Conservation (phyloP, 2,329 filamentous ascomycete species). For the Aspergillus aculeatinus region DNA sequence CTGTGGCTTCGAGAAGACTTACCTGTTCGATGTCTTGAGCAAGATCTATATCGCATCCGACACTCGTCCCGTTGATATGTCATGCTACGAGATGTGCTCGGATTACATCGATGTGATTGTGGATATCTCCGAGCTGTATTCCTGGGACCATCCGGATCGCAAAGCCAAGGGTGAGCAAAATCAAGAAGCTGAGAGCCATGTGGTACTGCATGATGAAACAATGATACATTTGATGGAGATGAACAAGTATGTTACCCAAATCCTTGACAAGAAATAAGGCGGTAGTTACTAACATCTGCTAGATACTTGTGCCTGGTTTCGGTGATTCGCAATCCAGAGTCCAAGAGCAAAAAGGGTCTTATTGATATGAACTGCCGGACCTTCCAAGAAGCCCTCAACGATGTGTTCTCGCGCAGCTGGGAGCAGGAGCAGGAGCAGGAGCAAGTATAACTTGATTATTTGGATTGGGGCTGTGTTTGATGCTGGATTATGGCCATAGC, state of each 20-base stretch:
- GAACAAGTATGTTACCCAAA: conserved; percentile 55
- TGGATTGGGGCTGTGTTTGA: background rate
- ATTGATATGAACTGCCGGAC: conserved; percentile 67
- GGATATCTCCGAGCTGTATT: conserved; percentile 93
- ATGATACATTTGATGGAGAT: conserved; percentile 67
- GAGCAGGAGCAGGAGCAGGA: conserved; percentile 36
- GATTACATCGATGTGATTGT: conserved; percentile 99
- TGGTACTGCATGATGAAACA: conserved; percentile 60
- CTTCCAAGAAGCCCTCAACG: conserved; percentile 61
- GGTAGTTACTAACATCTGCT: conserved; percentile 17
- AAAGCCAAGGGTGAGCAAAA: conserved; percentile 46
- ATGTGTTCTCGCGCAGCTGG: conserved; percentile 58
- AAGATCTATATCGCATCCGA: conserved; percentile 99
- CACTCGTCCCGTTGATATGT: conserved; percentile 87
- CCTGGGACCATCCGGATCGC: conserved; percentile 59
- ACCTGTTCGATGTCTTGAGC: conserved; percentile 94
- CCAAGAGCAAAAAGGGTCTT: conserved; percentile 62
- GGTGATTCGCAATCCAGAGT: conserved; percentile 64
- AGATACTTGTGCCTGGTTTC: conserved; percentile 65
- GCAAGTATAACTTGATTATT: background rate
- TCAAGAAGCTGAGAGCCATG: conserved; percentile 61
- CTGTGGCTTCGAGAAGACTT: conserved; percentile 95
- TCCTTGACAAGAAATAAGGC: background rate
- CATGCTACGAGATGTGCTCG: conserved; percentile 95
- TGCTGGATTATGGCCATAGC: background rate